These are phyloP conservation scores for Lactarius psammicola DNA, from an alignment of 768 basidiomycete species.

Conservation along the genomic window DNA sequence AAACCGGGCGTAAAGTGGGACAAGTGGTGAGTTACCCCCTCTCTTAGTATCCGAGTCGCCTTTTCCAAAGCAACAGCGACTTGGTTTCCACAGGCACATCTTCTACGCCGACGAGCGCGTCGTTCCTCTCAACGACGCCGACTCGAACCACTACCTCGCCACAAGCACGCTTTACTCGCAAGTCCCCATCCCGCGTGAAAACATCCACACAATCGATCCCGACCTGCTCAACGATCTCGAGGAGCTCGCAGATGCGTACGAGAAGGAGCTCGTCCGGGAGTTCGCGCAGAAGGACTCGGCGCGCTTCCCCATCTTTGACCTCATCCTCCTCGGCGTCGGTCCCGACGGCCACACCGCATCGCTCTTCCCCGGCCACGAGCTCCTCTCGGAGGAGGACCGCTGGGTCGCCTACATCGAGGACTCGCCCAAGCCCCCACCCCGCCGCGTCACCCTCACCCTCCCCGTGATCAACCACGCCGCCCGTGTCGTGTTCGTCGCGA, in stretches of 20 bases:
- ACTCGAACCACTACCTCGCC: slow-evolving; percentile 89
- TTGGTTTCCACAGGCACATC: slow-evolving; percentile 68
- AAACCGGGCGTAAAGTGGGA: slow-evolving; percentile 80
- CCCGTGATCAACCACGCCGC: slow-evolving; percentile 89
- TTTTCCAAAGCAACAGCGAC: not conserved
- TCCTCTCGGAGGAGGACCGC: slow-evolving; percentile 81
- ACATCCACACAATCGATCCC: slow-evolving; percentile 84
- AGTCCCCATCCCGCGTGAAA: slow-evolving; percentile 68
- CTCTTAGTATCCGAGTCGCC: not conserved
- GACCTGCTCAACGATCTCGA: slow-evolving; percentile 67
- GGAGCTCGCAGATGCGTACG: slow-evolving; percentile 78
- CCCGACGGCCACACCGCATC: slow-evolving; percentile 98
- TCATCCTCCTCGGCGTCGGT: slow-evolving; percentile 95
- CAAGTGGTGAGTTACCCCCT: slow-evolving; percentile 65
- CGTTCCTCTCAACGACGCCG: slow-evolving; percentile 88
- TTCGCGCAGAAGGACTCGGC: slow-evolving; percentile 94
- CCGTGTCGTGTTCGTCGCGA: slow-evolving; percentile 85
- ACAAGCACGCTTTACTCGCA: slow-evolving; percentile 71
- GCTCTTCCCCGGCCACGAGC: slow-evolving; percentile 89
- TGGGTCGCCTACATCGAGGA: slow-evolving; percentile 96
- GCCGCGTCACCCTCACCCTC: slow-evolving; percentile 88
- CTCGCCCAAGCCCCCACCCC: slow-evolving; percentile 89
- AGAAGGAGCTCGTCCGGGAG: slow-evolving; percentile 78
- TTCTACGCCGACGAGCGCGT: slow-evolving; percentile 97
- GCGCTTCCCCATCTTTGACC: slow-evolving; percentile 95